Base-by-base conservation (phyloP, 441 rosid species). In the Pelargonium fulgidum region DNA sequence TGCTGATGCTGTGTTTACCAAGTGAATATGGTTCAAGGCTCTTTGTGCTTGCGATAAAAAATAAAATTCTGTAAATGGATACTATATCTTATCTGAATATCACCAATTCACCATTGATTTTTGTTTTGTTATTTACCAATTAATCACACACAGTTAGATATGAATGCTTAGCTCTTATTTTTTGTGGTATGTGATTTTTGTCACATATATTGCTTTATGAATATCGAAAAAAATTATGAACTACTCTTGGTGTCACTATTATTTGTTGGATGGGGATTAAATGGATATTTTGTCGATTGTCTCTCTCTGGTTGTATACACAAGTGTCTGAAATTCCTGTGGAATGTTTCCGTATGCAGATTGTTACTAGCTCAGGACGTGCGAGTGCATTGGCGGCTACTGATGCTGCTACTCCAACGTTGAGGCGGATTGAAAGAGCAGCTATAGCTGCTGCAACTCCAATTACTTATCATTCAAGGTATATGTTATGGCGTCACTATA, bases 381-480 rank as follows among this genome's bases (percentile, higher is more conserved):
- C 97, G 4, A 92, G 88, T 79, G 84, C 96, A 14, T 74, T 95
- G 65, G 95, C 99, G 62, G 99, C 98, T 66, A 90, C 96, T 19
- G 99, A 95, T 88, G 99, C 99, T 73, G 98, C 98, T 65, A 95
- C 93, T 68, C 98, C 99, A 59, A 89, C 98, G 33, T 74, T 92
- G 77, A 87, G 91, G 76, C 97, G 99, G 73, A 90, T 95, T 65
- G 99, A 95, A 79, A 88, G 97, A 87, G 99, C 97, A 12, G 99
- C 98, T 71, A 89, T 92, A 52, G 99, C 97, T 47, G 97, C 98
- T 68, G 99, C 98, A 7, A 92, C 98, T 65, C 98, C 99, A 69
- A 89, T 92, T 73, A 85, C 94, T 67, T 95, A 92, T 73, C 93
- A 95, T 80, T 86, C 98, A 68, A 85, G 88, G 96, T 89, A 78